Evolutionary conservation across 1,284 basidiomycete species (phyloP).

Genomic region (Cryptococcus hybrid): DNA sequence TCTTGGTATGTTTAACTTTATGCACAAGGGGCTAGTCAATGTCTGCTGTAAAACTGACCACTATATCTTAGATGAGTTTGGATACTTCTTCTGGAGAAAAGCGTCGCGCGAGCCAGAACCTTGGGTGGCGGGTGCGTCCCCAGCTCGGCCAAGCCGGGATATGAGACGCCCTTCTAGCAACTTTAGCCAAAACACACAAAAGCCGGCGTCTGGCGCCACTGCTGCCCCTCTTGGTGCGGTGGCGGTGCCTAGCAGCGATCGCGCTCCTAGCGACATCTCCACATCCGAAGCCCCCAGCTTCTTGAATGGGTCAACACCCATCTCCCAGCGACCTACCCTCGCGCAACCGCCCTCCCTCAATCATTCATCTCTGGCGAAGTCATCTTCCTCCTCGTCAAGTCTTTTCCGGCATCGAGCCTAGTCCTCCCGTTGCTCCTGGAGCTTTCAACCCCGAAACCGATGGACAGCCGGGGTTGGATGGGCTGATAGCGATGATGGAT

Average conservation of each 20-base stretch:
- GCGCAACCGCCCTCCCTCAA: constrained; percentile 57
- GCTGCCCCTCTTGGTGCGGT: not conserved
- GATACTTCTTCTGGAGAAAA: constrained; percentile 36
- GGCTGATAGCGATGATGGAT: constrained; percentile 82
- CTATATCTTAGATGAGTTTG: constrained; percentile 43
- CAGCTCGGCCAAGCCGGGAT: constrained; percentile 44
- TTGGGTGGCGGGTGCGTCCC: constrained; percentile 14
- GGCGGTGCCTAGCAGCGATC: constrained; percentile 5
- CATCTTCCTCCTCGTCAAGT: constrained; percentile 50
- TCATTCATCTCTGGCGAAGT: constrained; percentile 52
- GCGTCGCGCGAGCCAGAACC: constrained; percentile 19
- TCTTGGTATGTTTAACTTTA: constrained; percentile 66
- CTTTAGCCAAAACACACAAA: constrained; percentile 4
- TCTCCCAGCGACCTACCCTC: constrained; percentile 63
- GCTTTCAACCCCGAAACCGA: constrained; percentile 38
- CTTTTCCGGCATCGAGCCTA: constrained; percentile 41
- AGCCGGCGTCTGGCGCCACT: not conserved
- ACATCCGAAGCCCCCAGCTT: constrained; percentile 54
- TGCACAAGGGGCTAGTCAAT: not conserved
- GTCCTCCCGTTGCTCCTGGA: constrained; percentile 36
- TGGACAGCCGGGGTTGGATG: constrained; percentile 61
- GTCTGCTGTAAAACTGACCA: constrained; percentile 15
- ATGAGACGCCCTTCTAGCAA: constrained; percentile 38
- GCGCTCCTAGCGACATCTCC: constrained; percentile 16
- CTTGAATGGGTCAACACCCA: constrained; percentile 84